phyloP scores from a whole-genome alignment of 139 green algal species.

The Closterium sp. region DNA sequence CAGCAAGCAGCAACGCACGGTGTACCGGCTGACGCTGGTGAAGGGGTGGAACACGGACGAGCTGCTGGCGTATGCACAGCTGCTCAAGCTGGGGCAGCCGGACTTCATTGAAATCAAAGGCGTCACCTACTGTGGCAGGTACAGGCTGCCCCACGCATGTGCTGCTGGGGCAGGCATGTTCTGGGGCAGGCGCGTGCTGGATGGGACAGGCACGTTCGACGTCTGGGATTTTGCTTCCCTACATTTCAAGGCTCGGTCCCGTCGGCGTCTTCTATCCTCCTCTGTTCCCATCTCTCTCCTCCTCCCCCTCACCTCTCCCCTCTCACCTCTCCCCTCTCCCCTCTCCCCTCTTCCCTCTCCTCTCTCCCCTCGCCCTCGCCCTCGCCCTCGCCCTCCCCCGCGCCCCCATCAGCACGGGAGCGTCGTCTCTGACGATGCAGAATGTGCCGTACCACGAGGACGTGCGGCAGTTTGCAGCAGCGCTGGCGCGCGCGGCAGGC shows the following conservation, averaged over 20 bases:
- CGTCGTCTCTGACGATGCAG: constrained; percentile 73
- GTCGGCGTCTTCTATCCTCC: no score
- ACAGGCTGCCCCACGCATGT: not conserved
- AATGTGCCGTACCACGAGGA: constrained; percentile 83
- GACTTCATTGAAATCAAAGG: constrained; percentile 87
- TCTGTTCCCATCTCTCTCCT: no score
- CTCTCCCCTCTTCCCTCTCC: no score
- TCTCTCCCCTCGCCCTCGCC: not conserved
- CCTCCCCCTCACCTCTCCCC: not conserved
- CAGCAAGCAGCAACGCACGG: constrained; percentile 72
- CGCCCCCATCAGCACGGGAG: constrained; percentile 27
- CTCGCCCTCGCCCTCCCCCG: not conserved
- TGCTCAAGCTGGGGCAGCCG: constrained; percentile 66
- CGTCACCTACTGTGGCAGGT: constrained; percentile 78
- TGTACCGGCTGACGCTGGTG: constrained; percentile 80
- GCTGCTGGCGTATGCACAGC: constrained; percentile 62
- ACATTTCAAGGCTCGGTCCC: no score
- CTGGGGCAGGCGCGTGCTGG: no score
- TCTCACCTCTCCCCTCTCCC: not conserved
- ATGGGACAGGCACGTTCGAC: no score
- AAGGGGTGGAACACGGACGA: constrained; percentile 79
- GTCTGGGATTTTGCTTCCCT: not conserved
- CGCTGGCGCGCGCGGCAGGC: not conserved
- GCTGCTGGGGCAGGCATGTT: no score
- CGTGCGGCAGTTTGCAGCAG: constrained; percentile 60